Conservation (phyloP, 2,329 filamentous ascomycete species). For the Fusarium scirpi region DNA sequence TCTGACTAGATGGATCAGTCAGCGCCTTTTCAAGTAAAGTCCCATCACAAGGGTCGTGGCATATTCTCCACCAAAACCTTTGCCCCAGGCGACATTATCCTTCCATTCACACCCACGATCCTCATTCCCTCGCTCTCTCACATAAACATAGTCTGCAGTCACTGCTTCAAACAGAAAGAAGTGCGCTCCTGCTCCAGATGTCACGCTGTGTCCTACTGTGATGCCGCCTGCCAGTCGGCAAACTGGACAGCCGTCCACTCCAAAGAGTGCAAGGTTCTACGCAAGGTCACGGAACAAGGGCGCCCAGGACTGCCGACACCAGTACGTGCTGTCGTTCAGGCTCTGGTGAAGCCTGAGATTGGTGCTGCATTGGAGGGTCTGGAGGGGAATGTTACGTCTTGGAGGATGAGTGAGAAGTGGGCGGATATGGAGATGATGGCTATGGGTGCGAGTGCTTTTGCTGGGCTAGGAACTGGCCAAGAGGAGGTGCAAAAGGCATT, state of each 20-base stretch:
- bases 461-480: constrained; percentile 54
- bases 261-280: constrained; percentile 65
- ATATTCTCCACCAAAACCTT: constrained; percentile 59
- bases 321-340: constrained; percentile 65
- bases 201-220: constrained; percentile 67
- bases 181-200: constrained; percentile 64
- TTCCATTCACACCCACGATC: constrained; percentile 58
- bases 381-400: constrained; percentile 60
- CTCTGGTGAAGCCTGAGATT: constrained; percentile 57
- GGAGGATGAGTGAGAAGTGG: constrained; percentile 56
- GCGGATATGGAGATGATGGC: constrained; percentile 64
- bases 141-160: constrained; percentile 59
- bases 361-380: constrained; percentile 54
- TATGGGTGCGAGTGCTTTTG: constrained; percentile 56
- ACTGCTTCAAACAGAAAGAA: constrained; percentile 57
- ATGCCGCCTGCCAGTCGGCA: constrained; percentile 63
- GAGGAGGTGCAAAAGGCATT: constrained; percentile 56
- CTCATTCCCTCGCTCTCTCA: constrained; percentile 61
- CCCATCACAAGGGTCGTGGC: constrained; percentile 58
- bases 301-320: constrained; percentile 62
- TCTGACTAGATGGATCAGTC: constrained; percentile 28
- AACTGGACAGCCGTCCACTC: constrained; percentile 67
- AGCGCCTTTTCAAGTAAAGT: constrained; percentile 44
- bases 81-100: constrained; percentile 60
- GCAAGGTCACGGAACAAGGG: constrained; percentile 45